phyloP scores from a whole-genome alignment of 1,139 yeast species.

The Saccharomyces pastorianus region DNA sequence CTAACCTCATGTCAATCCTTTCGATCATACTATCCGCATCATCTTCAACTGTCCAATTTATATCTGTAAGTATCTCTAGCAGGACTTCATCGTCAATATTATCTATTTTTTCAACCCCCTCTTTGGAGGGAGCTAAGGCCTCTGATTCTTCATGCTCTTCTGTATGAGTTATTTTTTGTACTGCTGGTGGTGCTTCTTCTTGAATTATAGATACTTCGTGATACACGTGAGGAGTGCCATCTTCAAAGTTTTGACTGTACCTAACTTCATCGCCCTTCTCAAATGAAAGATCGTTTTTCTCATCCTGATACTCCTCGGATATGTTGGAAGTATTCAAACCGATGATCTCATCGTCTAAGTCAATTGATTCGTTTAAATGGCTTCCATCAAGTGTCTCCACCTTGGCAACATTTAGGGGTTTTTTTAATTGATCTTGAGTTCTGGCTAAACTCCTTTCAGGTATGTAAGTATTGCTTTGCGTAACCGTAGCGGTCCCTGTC shows the following conservation, averaged over 20 bases:
- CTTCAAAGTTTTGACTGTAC: constrained; percentile 18
- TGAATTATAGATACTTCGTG: constrained; percentile 30
- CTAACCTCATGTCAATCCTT: constrained; percentile 48
- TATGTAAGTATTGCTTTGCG: constrained; percentile 1
- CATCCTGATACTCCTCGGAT: constrained; percentile 1
- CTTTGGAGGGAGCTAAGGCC: neutral
- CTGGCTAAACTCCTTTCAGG: constrained; percentile 1
- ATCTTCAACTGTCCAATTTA: constrained; percentile 65
- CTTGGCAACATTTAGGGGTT: constrained; percentile 3
- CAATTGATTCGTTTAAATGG: neutral
- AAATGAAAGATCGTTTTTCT: constrained; percentile 18
- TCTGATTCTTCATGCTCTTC: neutral
- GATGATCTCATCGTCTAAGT: neutral
- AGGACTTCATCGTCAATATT: constrained; percentile 22
- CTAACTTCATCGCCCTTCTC: constrained; percentile 29
- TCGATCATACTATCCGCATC: constrained; percentile 49
- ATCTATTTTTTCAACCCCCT: neutral
- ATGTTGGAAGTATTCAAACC: constrained; percentile 8
- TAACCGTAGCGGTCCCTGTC: neutral
- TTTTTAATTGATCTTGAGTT: neutral
- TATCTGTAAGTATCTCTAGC: constrained; percentile 53
- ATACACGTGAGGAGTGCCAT: constrained; percentile 17
- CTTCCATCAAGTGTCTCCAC: constrained; percentile 1
- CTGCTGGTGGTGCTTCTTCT: constrained; percentile 19
- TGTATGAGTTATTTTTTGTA: neutral